Base-by-base conservation (phyloP, 352 stramenopile genomes). In the Phytophthora quininea region DNA sequence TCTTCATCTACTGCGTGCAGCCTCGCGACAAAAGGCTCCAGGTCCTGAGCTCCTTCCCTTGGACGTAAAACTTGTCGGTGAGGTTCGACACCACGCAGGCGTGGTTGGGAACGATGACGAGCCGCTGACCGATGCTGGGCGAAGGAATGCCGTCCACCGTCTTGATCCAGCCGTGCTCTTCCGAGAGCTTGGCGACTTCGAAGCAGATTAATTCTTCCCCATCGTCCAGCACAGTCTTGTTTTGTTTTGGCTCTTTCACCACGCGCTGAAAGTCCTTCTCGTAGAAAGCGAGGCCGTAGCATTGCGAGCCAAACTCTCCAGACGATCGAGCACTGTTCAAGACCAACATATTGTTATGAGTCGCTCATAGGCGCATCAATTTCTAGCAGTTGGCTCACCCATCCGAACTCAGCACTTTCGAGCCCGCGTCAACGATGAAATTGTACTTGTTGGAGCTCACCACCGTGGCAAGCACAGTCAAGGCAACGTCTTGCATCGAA, bases 141-240 rank as follows among this genome's bases (percentile, higher is more conserved):
- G 72, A 67, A 8, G 73, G 58, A 37, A 86, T 75, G 14, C 82
- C 80, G 9, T 89, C 79, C 6, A 82, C 67, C 40, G 85, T 76
- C 63, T 88, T 74, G 40, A 88, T 37, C 85, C 85, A 93, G 15
- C 82, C 80, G 40, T 93, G 85, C 54, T 93, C 85, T 62, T 93
- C 85, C 45, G 82, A 93, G 27, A 93, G 67, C 45, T 86, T 91
- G 40, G 82, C 81, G 14, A 93, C 37, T 33, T 90, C 74, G 58
- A 88, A 93, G 70, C 82, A 90, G 42, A 79, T 64, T 19, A 86
- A 33, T 11, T 79, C 64, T 3, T 79, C 50, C 24, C 72, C 82
- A 38, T 85, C 67, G 6, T 65, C 54, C 0, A 79, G 62, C 32
- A 80, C 37, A 0, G 66, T 75, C 19, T 62, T 73, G 37, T 77